Evolutionary conservation across 192 early-diverging fungal species (phyloP), one percentile per base, ranked within the genome.

Genomic region (Podila minutissima): DNA sequence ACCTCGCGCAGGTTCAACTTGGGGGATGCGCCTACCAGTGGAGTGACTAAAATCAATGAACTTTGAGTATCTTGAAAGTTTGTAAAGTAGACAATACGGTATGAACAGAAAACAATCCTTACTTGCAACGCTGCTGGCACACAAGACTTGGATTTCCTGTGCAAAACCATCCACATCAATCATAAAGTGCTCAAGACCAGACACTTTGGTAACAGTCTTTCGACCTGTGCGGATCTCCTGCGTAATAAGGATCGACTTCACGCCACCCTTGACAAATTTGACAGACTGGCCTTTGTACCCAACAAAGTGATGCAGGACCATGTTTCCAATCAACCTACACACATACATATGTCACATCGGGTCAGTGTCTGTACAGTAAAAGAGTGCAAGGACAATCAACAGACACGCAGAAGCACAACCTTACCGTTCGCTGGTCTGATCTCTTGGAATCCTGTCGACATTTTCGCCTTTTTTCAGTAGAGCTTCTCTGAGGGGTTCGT

Each of bases 101-200:
- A 53, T 29, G 55, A 15, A 32, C 22, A 71, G 3, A 29, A n/a
- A 41, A 29, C 62, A 15, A 29, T 31, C 46, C 81, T 66, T 86
- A 91, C 89, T 87, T 8, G 91, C 74, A 38, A 91, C 89, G 63
- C 89, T 90, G 37, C 87, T 85, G 8, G 92, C 94, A 71, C 94
- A 95, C 59, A 86, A 71, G 50, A 84, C 83, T 66, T 87, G 88
- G 22, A 95, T 78, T 24, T 88, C 83, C 32, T 88, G 85, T 5
- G 84, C 84, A 22, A 93, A 77, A 5, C 87, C 83, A 15, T 92
- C 91, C 4, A 92, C 84, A 66, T 91, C 83, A 22, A 95, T 85
- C 28, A 83, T 71, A 71, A 85, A 95, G 2, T 75, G 38, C 74
- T 95, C 94, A 3, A 93, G 63, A 15, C 91, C 92, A 4, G 76